Evolutionary conservation across 495 filamentous ascomycete genomes (phyloP), one percentile per base, ranked within the genome.

Genomic region (Staphylotrichum tortipilum): DNA sequence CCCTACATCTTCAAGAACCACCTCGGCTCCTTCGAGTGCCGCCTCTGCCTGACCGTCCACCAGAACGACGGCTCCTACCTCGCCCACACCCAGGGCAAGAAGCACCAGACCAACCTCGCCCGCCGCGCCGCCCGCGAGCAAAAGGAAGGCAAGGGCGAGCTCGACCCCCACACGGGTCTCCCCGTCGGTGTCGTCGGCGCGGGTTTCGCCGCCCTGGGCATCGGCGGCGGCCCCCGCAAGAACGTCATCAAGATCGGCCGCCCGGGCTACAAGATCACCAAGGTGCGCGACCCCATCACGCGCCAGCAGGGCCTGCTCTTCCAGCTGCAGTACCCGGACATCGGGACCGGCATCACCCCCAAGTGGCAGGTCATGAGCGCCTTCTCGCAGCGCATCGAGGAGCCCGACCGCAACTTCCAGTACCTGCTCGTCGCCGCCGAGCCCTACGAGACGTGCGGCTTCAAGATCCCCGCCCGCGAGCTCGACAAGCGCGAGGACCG

Each of bases 1-100:
- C 92, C 92, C 0, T 99, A 97, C 77, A 95, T 99, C 79, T 97
- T 99, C 85, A 95, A 94, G 65, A 99, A 99, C 73, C 92, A 99
- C 61, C 88, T 97, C 55, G 92, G 92, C 54, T 91, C 84, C 67
- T 99, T 96, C 72, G 92, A 99, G 65, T 99, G 92, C 66, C 88
- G 94, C 14, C 84, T 99, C 34, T 99, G 92, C 59, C 75, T 99
- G 26, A 99, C 92, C 3, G 94, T 97, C n/a, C 92, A 99, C 76
- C 92, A 99, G 61, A 99, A 99, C 69, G 92, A 99, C 73, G 92
- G 92, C 56, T 96, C 91, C 46, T 99, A 99, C 72, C 89, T 99
- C 58, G 90, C 92, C 0, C 92, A 99, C 71, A 99, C 92, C 9
- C 92, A 99, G 69, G 92, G 92, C 41, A 88, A 91, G 58, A 99